These are phyloP conservation scores for Aphanomyces astaci DNA, from an alignment of 352 stramenopile genomes.

Conservation along the genomic window DNA sequence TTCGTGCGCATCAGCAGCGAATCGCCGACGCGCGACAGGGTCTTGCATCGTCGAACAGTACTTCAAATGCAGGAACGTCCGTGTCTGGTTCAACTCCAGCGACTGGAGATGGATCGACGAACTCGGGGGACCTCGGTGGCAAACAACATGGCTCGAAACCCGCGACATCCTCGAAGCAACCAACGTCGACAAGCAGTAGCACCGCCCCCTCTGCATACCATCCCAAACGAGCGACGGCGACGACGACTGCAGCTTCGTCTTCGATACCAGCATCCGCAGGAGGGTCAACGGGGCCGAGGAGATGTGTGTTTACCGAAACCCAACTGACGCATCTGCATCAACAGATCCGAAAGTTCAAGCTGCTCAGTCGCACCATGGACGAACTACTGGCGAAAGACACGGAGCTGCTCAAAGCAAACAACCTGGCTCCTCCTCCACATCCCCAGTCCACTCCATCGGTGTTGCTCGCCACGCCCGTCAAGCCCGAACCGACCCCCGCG, in stretches of 20 bases:
- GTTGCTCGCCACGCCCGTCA: neutral
- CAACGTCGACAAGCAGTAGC: neutral
- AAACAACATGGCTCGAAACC: neutral
- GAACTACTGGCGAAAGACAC: slow-evolving; percentile 32
- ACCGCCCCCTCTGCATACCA: neutral
- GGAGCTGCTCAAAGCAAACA: slow-evolving; percentile 5
- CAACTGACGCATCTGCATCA: slow-evolving; percentile 79
- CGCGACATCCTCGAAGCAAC: neutral
- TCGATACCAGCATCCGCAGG: neutral
- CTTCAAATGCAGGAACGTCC: neutral
- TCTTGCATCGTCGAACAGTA: neutral
- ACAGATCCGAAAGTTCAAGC: slow-evolving; percentile 79
- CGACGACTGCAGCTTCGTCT: slow-evolving; percentile 32
- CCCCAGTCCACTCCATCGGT: neutral
- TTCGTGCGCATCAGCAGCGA: slow-evolving; percentile 68
- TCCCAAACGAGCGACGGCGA: neutral
- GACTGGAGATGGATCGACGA: neutral
- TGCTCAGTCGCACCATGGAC: slow-evolving; percentile 78
- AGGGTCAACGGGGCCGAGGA: slow-evolving; percentile 33
- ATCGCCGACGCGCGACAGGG: slow-evolving; percentile 27
- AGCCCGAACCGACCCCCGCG: neutral
- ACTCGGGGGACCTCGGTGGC: neutral
- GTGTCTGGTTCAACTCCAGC: neutral
- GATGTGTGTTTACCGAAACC: slow-evolving; percentile 72
- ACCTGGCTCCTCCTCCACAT: neutral